Base-by-base conservation (phyloP, 2,329 filamentous ascomycete genomes). In the Clonostachys rosea region DNA sequence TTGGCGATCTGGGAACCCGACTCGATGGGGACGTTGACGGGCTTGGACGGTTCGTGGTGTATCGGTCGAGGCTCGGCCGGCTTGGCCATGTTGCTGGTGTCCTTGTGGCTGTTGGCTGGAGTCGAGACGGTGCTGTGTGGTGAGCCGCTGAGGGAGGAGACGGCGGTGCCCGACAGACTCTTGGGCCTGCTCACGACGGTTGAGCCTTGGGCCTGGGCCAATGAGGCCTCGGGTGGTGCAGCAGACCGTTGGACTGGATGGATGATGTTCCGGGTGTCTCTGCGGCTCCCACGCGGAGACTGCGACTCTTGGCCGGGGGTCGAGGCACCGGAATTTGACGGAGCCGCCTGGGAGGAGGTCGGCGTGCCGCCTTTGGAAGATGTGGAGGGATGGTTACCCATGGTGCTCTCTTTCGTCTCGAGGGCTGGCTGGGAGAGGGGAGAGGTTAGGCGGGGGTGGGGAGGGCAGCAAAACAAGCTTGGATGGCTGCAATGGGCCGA, bases 191-290 rank as follows among this genome's bases (percentile, higher is more conserved):
- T 71, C 58, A 69, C 67, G 51, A 70, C 70, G 24, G 75, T 78
- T 48, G 76, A 79, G 55, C 78, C 79, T 48, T 78, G 74, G 44
- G 80, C 81, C 63, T 81, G 79, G 53, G 80, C 75, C 52, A 81
- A 73, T 44, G 81, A 83, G 46, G 77, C 74, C 65, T 84, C 81
- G 49, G 81, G 81, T 43, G 80, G 79, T 47, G 77, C 81, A 56
- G 75, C 75, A 49, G 74, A 76, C 53, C 78, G 73, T 54, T 79
- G 76, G 50, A 73, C 69, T 52, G 73, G 69, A 53, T 78, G 73
- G 59, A 79, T 75, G 58, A 77, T 76, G 58, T 77, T 75, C 64
- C 71, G 71, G 53, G 68, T 69, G 54, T 75, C 71, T 57, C 51
- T 60, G 62, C 50, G 49, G 40, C 39, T 47, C 33, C 43, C 42